Evolutionary conservation across 768 basidiomycete species (phyloP).

Genomic region (Suillus decipiens): DNA sequence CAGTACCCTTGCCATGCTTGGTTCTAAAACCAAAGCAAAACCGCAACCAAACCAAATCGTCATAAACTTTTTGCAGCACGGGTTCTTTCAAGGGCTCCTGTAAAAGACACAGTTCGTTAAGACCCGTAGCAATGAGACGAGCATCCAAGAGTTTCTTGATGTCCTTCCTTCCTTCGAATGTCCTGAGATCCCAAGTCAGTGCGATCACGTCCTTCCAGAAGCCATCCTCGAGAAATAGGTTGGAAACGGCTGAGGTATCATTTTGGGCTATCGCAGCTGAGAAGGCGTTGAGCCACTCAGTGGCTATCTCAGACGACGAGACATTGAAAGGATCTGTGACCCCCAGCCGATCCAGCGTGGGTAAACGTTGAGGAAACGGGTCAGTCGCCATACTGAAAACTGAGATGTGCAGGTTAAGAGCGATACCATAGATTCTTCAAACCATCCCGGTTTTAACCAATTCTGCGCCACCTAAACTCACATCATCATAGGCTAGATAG

Average conservation of each 20-base stretch:
- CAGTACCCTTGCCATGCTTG: conserved; percentile 49
- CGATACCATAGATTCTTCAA: background rate
- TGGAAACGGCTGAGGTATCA: conserved; percentile 18
- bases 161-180: conserved; percentile 41
- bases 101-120: conserved; percentile 21
- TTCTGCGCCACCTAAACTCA: too few relatives aligned
- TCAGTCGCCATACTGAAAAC: conserved; percentile 1
- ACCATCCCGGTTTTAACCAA: background rate
- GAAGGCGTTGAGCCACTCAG: conserved; percentile 27
- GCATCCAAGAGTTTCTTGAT: conserved; percentile 43
- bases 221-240: conserved; percentile 32
- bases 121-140: conserved; percentile 34
- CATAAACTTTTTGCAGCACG: conserved; percentile 42
- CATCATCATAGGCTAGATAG: too few relatives aligned
- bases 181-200: conserved; percentile 58
- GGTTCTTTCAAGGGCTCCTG: conserved; percentile 27
- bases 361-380: conserved; percentile 27
- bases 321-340: conserved; percentile 21
- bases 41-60: conserved; percentile 61
- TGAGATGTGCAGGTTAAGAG: background rate
- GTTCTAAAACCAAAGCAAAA: conserved; percentile 57
- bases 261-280: conserved; percentile 23
- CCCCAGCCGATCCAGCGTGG: conserved; percentile 30
- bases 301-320: conserved; percentile 25
- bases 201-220: conserved; percentile 57